Evolutionary conservation across 208 protist genomes (phyloP), one percentile per base, ranked within the genome.

Genomic region (Entamoeba moshkovskii): DNA sequence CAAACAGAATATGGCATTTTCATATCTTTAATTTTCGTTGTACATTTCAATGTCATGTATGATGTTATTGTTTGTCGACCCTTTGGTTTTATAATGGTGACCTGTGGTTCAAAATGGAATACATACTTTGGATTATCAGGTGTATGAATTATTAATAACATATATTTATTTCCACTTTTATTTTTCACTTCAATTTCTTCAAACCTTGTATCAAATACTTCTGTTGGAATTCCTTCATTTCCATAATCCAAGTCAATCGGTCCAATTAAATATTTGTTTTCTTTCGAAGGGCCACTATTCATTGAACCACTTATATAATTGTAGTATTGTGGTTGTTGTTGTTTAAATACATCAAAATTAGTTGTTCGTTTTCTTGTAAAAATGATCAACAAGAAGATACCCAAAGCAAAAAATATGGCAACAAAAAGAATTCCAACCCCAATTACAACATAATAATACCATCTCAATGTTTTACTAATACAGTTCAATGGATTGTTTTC

Each of bases 21-120:
- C 59, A 85, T 85, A 85, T 85, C 59, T 85, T 85, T 85, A 85
- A 85, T 85, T 85, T 85, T 85, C 25, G 59, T 85, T 33, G 59
- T 85, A 38, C 59, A 85, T 29, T 38, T 29, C 8, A 85, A 22
- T 33, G 59, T 85, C 59, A 85, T 85, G 25, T 85, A 85, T 33
- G 18, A 33, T 13, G 59, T 85, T 13, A 38, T 29, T 29, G 25
- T 44, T 38, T 11, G 13, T 1, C 18, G 47, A 85, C 29, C 25
- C n/a, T 85, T 85, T 85, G 59, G 59, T 33, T 6, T 1, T 38
- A 85, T 33, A 85, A 42, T 42, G n/a, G 59, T 38, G 8, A 85
- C 59, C n/a, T 85, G 59, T 33, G 59, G 59, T 13, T 1, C 25
- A 85, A 85, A 85, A 38, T 85, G 59, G n/a, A 85, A 85, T 29